A percentile compares a stretch with the other conserved stretches of the same genome.
These are phyloP conservation scores for Rhizomucor miehei DNA, from an alignment of 371 early-diverging fungal genomes.

Conservation along the genomic window DNA sequence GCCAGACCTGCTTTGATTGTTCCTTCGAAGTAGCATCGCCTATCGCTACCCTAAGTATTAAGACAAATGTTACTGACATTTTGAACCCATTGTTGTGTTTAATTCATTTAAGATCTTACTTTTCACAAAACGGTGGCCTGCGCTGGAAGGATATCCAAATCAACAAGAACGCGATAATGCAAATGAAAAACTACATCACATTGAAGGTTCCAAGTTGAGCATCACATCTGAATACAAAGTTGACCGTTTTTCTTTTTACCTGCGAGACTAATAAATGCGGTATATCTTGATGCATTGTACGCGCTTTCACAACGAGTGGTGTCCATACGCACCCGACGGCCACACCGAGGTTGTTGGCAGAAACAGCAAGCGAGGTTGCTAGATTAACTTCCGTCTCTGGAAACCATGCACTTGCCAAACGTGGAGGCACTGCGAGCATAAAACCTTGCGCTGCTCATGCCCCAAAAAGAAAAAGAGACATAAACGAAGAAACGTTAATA, in stretches of 20 bases:
- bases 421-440: slow-evolving; percentile 51
- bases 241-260: no score
- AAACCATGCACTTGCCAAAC: slow-evolving; percentile 53
- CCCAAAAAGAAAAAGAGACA: slow-evolving; percentile 1
- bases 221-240: no score
- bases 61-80: no score
- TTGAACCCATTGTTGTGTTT: no score
- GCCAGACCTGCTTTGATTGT: slow-evolving; percentile 18
- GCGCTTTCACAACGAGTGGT: slow-evolving; percentile 35
- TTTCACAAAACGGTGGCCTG: no score
- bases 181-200: no score
- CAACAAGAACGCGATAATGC: no score
- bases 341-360: slow-evolving; percentile 49
- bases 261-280: slow-evolving; percentile 38
- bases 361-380: slow-evolving; percentile 47
- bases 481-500: neutral
- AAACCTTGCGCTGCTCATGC: slow-evolving; percentile 51
- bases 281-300: slow-evolving; percentile 33
- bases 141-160: no score
- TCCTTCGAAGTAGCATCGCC: slow-evolving; percentile 17
- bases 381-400: slow-evolving; percentile 42
- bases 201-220: no score
- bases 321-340: slow-evolving; percentile 51
- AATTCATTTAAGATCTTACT: no score
- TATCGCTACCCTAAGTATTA: neutral